phyloP scores from a whole-genome alignment of 1,284 basidiomycete species.

The Sporisorium sorghi region DNA sequence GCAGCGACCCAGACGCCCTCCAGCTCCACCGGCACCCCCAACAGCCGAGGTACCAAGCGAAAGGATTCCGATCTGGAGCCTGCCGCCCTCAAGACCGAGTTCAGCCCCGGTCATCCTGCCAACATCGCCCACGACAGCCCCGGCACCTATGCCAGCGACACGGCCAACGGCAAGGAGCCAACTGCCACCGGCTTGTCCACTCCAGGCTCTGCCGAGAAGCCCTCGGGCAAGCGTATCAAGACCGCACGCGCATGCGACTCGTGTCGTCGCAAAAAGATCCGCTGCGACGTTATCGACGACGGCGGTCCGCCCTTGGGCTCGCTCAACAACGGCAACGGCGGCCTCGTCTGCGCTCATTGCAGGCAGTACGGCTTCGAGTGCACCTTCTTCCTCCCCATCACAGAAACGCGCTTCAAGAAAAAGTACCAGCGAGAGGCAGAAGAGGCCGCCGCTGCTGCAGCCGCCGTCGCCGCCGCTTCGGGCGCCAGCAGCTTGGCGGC shows the following conservation, averaged over 20 bases:
- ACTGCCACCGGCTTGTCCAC: slow-evolving; percentile 14
- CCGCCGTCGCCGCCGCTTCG: slow-evolving; percentile 45
- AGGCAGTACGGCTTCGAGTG: slow-evolving; percentile 60
- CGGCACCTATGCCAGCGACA: slow-evolving; percentile 27
- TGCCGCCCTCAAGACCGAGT: slow-evolving; percentile 20
- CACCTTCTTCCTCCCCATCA: slow-evolving; percentile 91
- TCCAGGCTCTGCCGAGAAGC: slow-evolving; percentile 36
- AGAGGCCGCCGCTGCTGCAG: slow-evolving; percentile 73
- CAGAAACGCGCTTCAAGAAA: slow-evolving; percentile 97
- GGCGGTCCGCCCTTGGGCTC: slow-evolving; percentile 61
- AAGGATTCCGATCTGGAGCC: slow-evolving; percentile 43
- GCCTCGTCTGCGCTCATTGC: slow-evolving; percentile 58
- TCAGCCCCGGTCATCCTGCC: slow-evolving; percentile 13
- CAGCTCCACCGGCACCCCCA: slow-evolving; percentile 39
- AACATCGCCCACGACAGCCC: slow-evolving; percentile 28
- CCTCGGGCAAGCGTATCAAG: slow-evolving; percentile 79
- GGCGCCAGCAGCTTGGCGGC: slow-evolving; percentile 20
- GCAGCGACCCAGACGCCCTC: slow-evolving; percentile 21
- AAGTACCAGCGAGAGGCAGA: slow-evolving; percentile 76
- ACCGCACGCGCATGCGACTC: slow-evolving; percentile 90
- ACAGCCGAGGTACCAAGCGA: slow-evolving; percentile 35
- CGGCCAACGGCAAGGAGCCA: slow-evolving; percentile 19
- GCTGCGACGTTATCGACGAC: slow-evolving; percentile 71
- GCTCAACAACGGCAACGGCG: slow-evolving; percentile 58
- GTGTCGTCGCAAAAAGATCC: slow-evolving; percentile 92